Percentiles rank a stretch among this genome's conserved stretches.
Conservation (phyloP, 2,329 filamentous ascomycete genomes). For the Verruconis gallopava region DNA sequence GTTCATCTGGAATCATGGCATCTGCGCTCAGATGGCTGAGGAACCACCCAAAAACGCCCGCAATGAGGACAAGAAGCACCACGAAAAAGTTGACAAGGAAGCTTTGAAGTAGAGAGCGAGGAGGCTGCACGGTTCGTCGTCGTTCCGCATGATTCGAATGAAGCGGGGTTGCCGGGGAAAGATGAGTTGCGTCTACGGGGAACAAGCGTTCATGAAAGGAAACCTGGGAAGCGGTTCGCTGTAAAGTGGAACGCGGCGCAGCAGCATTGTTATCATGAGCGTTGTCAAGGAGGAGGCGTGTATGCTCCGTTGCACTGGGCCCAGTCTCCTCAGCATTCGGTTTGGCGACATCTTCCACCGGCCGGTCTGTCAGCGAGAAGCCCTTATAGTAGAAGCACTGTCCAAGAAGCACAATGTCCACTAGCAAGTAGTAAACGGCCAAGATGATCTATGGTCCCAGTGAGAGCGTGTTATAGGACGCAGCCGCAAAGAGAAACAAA, state of each 20-base stretch:
- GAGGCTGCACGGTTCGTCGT: conserved; percentile 25
- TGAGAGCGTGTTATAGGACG: conserved; percentile 2
- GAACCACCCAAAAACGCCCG: conserved; percentile 79
- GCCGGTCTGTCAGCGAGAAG: conserved; percentile 38
- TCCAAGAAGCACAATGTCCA: conserved; percentile 72
- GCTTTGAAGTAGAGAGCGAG: conserved; percentile 37
- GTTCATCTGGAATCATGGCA: conserved; percentile 22
- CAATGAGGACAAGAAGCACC: conserved; percentile 63
- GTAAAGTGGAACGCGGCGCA: conserved; percentile 1
- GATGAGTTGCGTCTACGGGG: conserved; percentile 51
- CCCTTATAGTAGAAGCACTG: conserved; percentile 97
- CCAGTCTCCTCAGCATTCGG: conserved; percentile 10
- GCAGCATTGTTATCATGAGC: neutral
- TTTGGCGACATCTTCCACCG: conserved; percentile 12
- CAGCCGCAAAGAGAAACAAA: conserved; percentile 22
- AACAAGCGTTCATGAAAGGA: conserved; percentile 36
- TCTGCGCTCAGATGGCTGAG: conserved; percentile 41
- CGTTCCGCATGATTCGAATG: conserved; percentile 36
- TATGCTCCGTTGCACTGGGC: conserved; percentile 26
- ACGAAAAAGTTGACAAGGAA: conserved; percentile 62
- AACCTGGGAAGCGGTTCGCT: conserved; percentile 18
- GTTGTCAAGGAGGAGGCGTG: conserved; percentile 21
- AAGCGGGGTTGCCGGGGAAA: conserved; percentile 74
- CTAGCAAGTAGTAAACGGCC: conserved; percentile 87
- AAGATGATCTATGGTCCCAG: conserved; percentile 52